phyloP scores from a whole-genome alignment of 2,329 filamentous ascomycete genomes.

The Gliomastix tumulicola region DNA sequence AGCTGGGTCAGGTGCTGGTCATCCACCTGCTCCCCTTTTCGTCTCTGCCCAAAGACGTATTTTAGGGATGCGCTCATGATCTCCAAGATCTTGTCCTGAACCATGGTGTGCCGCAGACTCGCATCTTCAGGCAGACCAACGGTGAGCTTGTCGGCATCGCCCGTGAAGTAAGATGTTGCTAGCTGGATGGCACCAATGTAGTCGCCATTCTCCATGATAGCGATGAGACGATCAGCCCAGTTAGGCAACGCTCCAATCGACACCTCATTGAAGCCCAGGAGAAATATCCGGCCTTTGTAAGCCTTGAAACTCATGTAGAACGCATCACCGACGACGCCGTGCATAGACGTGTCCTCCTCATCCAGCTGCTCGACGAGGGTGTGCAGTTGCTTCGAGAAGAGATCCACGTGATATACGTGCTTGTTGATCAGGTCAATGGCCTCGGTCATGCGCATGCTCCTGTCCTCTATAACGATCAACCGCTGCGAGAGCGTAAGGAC shows the following conservation, averaged over 20 bases:
- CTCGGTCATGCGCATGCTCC: slow-evolving; percentile 83
- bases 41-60: slow-evolving; percentile 71
- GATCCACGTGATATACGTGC: slow-evolving; percentile 84
- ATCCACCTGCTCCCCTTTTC: slow-evolving; percentile 37
- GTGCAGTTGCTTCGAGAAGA: slow-evolving; percentile 84
- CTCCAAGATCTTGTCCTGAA: slow-evolving; percentile 82
- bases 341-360: slow-evolving; percentile 81
- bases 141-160: slow-evolving; percentile 87
- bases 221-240: slow-evolving; percentile 90
- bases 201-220: slow-evolving; percentile 94
- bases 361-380: slow-evolving; percentile 81
- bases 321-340: slow-evolving; percentile 92
- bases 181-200: slow-evolving; percentile 87
- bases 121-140: slow-evolving; percentile 88
- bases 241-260: slow-evolving; percentile 90
- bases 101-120: slow-evolving; percentile 66
- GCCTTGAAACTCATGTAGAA: slow-evolving; percentile 97
- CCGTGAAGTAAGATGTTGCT: slow-evolving; percentile 86
- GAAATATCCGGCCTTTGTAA: slow-evolving; percentile 89
- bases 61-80: slow-evolving; percentile 90
- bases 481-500: slow-evolving; percentile 92
- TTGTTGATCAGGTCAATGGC: slow-evolving; percentile 88
- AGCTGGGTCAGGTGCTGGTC: slow-evolving; percentile 66
- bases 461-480: slow-evolving; percentile 86
- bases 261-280: slow-evolving; percentile 89